Evolutionary conservation across 805 yeast genomes (phyloP), one percentile per base, ranked within the genome.

Genomic region (Saccharomycopsis sp.): DNA sequence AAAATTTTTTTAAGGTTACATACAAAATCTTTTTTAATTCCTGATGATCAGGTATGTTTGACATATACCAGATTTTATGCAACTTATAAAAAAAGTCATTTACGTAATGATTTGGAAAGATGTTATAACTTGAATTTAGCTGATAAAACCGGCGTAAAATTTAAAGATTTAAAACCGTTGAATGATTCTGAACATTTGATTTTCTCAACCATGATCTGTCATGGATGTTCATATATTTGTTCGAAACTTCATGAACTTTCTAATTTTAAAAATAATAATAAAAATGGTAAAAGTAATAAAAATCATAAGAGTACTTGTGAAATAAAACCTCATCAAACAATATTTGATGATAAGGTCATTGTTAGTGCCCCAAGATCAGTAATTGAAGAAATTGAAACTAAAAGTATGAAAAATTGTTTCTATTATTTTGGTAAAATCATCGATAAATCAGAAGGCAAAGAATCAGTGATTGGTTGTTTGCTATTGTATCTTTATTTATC

Each of bases 371-470:
- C 44, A 10, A 35, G 26, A 18, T n/a, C 36, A 6, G 35, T 27
- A 9, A 12, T 43, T 10, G 32, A 18, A 13, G 40, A 39, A 26
- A 17, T 44, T 17, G 47, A 44, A 14, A 15, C 26, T n/a, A 29
- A 17, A 15, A 23, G 45, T 2, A 37, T 44, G 45, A 44, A 37
- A 18, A 41, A 41, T 23, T 44, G 47, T 23, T 44, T 44, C 20
- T 40, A 33, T 28, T 40, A 40, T 31, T 41, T 44, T 19, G 32
- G 20, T 10, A 40, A 34, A 23, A 13, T 44, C 12, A n/a, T 23
- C n/a, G 35, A 36, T 12, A 23, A 31, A n/a, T 31, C 34, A 23
- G 45, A 40, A 14, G 45, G 44, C 17, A 30, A 30, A 12, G 8
- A 18, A 9, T 40, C 47, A 9, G 27, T 44, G 13, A 25, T 40